Evolutionary conservation across 2,329 filamentous ascomycete genomes (phyloP).

Genomic region (Davidsoniella australis): DNA sequence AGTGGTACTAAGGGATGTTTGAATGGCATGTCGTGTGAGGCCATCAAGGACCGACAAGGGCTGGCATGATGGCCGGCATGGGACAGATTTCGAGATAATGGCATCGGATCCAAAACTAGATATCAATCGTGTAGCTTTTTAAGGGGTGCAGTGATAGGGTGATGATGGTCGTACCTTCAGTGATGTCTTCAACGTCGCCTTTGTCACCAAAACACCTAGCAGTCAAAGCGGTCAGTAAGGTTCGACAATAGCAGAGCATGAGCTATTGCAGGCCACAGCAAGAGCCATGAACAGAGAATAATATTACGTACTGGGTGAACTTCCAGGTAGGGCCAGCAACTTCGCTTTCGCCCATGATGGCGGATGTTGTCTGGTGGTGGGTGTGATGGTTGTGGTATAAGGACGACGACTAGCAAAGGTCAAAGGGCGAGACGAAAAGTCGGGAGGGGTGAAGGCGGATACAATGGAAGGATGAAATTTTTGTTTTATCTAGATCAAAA

Average conservation of each 20-base stretch:
- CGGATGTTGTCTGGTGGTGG: conserved; percentile 33
- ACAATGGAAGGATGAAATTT: background rate
- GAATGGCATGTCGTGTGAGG: too few species aligned
- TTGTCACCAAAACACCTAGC: conserved; percentile 96
- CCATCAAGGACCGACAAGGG: background rate
- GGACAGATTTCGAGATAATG: background rate
- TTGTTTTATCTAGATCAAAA: background rate
- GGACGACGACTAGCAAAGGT: conserved; percentile 2
- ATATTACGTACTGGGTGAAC: conserved; percentile 78
- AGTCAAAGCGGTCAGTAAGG: conserved; percentile 12
- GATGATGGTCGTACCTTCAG: conserved; percentile 50
- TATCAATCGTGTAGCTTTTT: background rate
- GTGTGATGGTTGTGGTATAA: background rate
- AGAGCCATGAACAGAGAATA: background rate
- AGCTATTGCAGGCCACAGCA: too few species aligned
- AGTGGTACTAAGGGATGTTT: too few species aligned
- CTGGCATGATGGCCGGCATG: background rate
- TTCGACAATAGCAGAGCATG: background rate
- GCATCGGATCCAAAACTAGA: background rate
- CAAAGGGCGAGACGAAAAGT: background rate
- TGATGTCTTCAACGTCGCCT: conserved; percentile 97
- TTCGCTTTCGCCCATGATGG: conserved; percentile 91
- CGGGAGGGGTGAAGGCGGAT: background rate
- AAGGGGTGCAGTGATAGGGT: conserved; percentile 2
- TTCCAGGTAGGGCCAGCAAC: conserved; percentile 94